These are phyloP conservation scores for Capillidium rhysosporum DNA, from an alignment of 371 early-diverging fungal genomes.

Conservation along the genomic window DNA sequence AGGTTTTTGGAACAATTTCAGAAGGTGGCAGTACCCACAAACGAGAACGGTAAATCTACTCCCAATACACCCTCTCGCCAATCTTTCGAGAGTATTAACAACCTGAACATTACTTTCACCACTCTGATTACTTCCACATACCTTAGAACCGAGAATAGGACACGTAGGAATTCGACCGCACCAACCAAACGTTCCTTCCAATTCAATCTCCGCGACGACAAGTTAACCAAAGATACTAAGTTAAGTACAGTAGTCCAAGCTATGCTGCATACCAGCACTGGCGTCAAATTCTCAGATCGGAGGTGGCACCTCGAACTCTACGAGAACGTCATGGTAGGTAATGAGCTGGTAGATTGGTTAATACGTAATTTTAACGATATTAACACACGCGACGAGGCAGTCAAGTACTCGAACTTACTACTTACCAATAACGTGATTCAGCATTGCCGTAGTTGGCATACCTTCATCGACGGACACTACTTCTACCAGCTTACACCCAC, in stretches of 20 bases:
- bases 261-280: slow-evolving; percentile 48
- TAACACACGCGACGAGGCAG: slow-evolving; percentile 60
- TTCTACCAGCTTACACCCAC: slow-evolving; percentile 62
- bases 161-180: not conserved
- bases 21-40: slow-evolving; percentile 25
- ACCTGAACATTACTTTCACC: slow-evolving; percentile 12
- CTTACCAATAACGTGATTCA: slow-evolving; percentile 52
- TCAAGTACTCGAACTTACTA: slow-evolving; percentile 58
- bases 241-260: slow-evolving; percentile 41
- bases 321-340: slow-evolving; percentile 59
- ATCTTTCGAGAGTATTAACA: not conserved
- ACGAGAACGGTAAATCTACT: not conserved
- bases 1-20: slow-evolving; percentile 59
- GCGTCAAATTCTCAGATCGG: slow-evolving; percentile 52
- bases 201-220: slow-evolving; percentile 6
- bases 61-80: too few species aligned
- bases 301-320: slow-evolving; percentile 79
- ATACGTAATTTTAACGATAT: slow-evolving; percentile 58
- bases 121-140: slow-evolving; percentile 7
- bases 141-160: slow-evolving; percentile 8
- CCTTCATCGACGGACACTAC: slow-evolving; percentile 80
- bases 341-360: slow-evolving; percentile 82
- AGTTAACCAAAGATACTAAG: slow-evolving; percentile 20
- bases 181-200: not conserved
- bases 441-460: slow-evolving; percentile 49